Conservation (phyloP, 148 eudicot species). For the Diospyros kaki region DNA sequence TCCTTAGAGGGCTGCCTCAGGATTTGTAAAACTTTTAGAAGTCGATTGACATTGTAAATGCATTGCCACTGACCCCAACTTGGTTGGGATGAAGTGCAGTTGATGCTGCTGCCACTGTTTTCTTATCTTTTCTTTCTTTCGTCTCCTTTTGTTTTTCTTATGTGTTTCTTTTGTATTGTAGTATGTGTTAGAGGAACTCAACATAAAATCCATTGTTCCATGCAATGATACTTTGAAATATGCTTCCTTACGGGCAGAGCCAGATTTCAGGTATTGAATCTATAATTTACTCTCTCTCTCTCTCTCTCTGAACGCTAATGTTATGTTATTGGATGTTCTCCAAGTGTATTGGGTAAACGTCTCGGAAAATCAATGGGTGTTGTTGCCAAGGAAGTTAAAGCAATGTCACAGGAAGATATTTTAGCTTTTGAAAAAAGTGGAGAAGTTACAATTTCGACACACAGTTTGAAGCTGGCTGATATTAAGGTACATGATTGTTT, state of each 20-base stretch:
- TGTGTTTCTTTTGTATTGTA: slow-evolving; percentile 19
- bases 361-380: slow-evolving; percentile 89
- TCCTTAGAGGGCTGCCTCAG: too few relatives aligned
- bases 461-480: slow-evolving; percentile 61
- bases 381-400: slow-evolving; percentile 85
- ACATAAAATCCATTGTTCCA: slow-evolving; percentile 68
- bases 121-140: background rate
- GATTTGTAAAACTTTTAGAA: too few relatives aligned
- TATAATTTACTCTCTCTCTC: slow-evolving; percentile 4
- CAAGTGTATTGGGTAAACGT: slow-evolving; percentile 78
- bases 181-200: slow-evolving; percentile 89
- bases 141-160: background rate
- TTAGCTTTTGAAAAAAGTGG: slow-evolving; percentile 80
- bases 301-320: background rate
- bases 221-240: slow-evolving; percentile 77
- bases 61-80: too few relatives aligned
- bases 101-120: too few relatives aligned
- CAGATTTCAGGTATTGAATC: slow-evolving; percentile 73
- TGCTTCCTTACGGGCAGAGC: slow-evolving; percentile 91
- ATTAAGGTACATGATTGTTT: slow-evolving; percentile 55
- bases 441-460: slow-evolving; percentile 65
- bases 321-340: slow-evolving; percentile 15
- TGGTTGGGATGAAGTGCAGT: too few relatives aligned
- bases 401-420: slow-evolving; percentile 79
- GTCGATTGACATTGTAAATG: too few relatives aligned